Evolutionary conservation across 2,329 filamentous ascomycete genomes (phyloP).

Genomic region (Emmonsiellopsis sp.): DNA sequence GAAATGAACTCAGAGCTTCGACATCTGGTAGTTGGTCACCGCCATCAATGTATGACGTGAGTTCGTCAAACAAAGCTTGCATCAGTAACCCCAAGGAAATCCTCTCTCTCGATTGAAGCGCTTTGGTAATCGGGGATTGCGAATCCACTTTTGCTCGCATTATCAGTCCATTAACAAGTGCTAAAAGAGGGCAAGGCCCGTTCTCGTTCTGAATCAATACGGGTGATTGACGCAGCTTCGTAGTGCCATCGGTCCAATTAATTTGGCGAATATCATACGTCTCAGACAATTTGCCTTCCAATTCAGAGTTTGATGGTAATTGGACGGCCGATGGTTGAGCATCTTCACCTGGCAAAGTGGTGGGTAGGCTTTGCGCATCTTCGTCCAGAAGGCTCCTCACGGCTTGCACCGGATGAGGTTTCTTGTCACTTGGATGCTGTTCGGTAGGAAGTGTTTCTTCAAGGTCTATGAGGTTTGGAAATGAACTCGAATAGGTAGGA

Average conservation of each 20-base stretch:
- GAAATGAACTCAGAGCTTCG: conserved; percentile 75
- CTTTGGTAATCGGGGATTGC: conserved; percentile 65
- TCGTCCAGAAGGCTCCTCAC: background rate
- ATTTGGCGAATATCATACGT: conserved; percentile 93
- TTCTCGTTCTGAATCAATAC: conserved; percentile 90
- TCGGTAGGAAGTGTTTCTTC: background rate
- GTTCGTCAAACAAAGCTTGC: conserved; percentile 84
- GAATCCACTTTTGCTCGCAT: conserved; percentile 64
- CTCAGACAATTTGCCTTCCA: conserved; percentile 38
- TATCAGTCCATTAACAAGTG: conserved; percentile 84
- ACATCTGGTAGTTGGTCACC: conserved; percentile 72
- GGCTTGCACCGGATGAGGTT: background rate
- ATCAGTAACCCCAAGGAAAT: conserved; percentile 78
- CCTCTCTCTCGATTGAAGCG: conserved; percentile 71
- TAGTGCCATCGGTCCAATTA: conserved; percentile 64
- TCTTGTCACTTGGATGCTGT: background rate
- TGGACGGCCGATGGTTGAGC: background rate
- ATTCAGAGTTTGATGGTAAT: background rate
- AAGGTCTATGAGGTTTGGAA: background rate
- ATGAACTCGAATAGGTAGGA: background rate
- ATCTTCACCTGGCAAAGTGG: background rate
- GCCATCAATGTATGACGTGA: conserved; percentile 67
- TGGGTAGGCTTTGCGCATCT: background rate
- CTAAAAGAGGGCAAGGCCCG: conserved; percentile 85
- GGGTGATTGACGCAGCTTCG: conserved; percentile 65